These are phyloP conservation scores for Samsoniella hepiali DNA, from an alignment of 2,329 filamentous ascomycete species.

Conservation along the genomic window DNA sequence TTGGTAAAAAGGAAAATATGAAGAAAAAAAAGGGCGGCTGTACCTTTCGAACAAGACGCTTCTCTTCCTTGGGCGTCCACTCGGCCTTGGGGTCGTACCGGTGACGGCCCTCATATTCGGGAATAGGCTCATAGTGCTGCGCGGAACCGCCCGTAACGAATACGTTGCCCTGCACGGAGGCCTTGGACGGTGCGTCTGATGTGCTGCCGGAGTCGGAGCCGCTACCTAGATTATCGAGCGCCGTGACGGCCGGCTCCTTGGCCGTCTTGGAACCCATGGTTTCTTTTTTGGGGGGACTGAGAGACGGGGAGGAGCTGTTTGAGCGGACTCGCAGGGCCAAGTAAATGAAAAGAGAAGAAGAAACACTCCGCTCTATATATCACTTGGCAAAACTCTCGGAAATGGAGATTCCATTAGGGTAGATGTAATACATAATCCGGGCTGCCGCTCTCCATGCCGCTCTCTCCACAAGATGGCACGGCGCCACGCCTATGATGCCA, in stretches of 20 bases:
- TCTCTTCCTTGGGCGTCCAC: constrained; percentile 57
- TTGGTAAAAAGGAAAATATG: too few species aligned
- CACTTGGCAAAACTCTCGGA: too few species aligned
- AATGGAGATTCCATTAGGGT: neutral
- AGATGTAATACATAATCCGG: neutral
- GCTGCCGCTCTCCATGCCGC: neutral
- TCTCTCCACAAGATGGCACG: neutral
- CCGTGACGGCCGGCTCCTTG: constrained; percentile 3
- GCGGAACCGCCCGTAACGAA: constrained; percentile 10
- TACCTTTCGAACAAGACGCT: constrained; percentile 16
- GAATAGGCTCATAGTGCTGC: constrained; percentile 47
- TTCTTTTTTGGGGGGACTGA: too few species aligned
- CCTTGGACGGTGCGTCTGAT: constrained; percentile 1
- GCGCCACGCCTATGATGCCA: constrained; percentile 10
- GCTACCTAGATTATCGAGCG: constrained; percentile 4
- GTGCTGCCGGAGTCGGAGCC: constrained; percentile 12
- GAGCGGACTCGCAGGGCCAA: too few species aligned
- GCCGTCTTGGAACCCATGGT: neutral
- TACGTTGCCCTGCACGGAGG: neutral
- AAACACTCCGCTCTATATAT: too few species aligned
- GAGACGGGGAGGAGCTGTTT: too few species aligned
- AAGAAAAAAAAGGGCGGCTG: too few species aligned
- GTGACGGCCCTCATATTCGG: constrained; percentile 55
- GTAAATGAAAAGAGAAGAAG: too few species aligned
- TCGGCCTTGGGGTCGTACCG: constrained; percentile 55